Conservation (phyloP, 768 basidiomycete species). For the Multifurca ochricompacta region DNA sequence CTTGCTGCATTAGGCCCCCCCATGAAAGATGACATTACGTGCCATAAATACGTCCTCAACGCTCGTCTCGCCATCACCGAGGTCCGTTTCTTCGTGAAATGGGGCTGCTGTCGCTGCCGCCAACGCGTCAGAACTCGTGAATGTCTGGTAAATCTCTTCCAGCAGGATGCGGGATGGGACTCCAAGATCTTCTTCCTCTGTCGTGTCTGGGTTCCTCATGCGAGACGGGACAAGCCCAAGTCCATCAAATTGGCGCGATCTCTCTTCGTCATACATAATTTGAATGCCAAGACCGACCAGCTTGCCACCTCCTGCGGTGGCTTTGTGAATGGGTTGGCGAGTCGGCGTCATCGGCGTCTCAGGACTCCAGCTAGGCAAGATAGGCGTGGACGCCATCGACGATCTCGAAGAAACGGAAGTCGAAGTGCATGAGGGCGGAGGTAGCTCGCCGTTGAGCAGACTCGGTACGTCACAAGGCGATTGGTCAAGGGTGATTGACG, state of each 20-base stretch:
- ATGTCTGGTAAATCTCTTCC: constrained; percentile 21
- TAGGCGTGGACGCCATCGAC: constrained; percentile 16
- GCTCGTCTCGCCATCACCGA: neutral
- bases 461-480: constrained; percentile 11
- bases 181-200: constrained; percentile 11
- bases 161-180: constrained; percentile 21
- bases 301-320: neutral
- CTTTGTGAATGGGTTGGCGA: constrained; percentile 11
- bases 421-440: constrained; percentile 12
- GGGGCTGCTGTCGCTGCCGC: constrained; percentile 3
- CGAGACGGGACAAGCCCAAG: constrained; percentile 15
- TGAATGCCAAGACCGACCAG: constrained; percentile 19
- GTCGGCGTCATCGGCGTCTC: constrained; percentile 14
- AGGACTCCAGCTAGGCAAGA: constrained; percentile 8
- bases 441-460: constrained; percentile 11
- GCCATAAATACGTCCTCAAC: constrained; percentile 12
- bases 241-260: constrained; percentile 16
- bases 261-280: constrained; percentile 8
- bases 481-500: constrained; percentile 9
- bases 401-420: constrained; percentile 15
- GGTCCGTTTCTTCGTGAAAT: constrained; percentile 7
- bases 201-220: constrained; percentile 10
- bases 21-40: neutral
- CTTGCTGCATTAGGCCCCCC: constrained; percentile 12
- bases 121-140: constrained; percentile 10